Conservation (phyloP, 345 rosid genomes). For the Euclidium syriacum region DNA sequence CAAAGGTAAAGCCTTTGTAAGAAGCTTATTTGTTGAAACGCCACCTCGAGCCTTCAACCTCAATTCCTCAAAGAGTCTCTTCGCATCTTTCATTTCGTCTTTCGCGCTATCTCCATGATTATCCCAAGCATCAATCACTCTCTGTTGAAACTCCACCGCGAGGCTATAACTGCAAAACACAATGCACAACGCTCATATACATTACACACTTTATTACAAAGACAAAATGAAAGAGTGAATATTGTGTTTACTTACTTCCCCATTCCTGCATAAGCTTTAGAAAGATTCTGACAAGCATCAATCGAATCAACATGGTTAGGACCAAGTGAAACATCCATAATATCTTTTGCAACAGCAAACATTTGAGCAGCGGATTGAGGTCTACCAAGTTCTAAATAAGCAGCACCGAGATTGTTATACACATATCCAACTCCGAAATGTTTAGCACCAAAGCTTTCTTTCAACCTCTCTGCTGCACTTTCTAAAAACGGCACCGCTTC, state of each 20-base stretch:
- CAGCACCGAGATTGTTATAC: conserved; percentile 90
- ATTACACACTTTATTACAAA: neutral
- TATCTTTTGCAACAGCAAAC: conserved; percentile 92
- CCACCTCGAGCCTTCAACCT: conserved; percentile 52
- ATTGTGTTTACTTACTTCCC: conserved; percentile 55
- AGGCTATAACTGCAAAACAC: conserved; percentile 57
- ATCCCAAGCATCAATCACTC: conserved; percentile 72
- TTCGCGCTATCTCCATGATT: conserved; percentile 62
- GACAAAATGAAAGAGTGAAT: neutral
- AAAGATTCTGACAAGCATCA: conserved; percentile 89
- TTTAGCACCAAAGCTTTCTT: conserved; percentile 85
- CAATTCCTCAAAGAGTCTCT: conserved; percentile 48
- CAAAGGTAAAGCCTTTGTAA: conserved; percentile 42
- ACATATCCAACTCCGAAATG: conserved; percentile 93
- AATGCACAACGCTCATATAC: conserved; percentile 1
- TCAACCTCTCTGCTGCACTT: conserved; percentile 76
- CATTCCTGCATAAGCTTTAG: conserved; percentile 76
- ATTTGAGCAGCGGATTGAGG: conserved; percentile 93
- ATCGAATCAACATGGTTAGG: conserved; percentile 85
- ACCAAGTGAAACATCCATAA: conserved; percentile 93
- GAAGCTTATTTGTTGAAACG: conserved; percentile 28
- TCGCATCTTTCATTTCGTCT: conserved; percentile 65
- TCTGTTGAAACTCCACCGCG: conserved; percentile 81
- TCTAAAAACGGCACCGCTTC: conserved; percentile 89
- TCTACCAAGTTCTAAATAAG: conserved; percentile 83